These are phyloP conservation scores for Paxillus involutus DNA, from an alignment of 768 basidiomycete genomes.

Conservation along the genomic window DNA sequence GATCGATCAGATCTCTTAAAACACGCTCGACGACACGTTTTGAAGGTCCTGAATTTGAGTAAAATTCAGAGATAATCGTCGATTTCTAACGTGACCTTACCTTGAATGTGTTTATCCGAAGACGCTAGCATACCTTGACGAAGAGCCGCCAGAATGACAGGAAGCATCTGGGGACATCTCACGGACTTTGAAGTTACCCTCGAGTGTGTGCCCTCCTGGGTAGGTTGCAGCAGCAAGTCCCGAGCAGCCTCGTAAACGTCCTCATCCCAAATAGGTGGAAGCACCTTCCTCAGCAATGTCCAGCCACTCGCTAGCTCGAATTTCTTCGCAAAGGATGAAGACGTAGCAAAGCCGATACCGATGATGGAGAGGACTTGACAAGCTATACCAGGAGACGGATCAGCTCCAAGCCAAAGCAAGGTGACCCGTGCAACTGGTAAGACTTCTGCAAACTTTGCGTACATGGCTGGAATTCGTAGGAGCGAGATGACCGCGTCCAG, in stretches of 20 bases:
- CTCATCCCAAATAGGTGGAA: conserved; percentile 70
- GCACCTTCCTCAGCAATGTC: conserved; percentile 64
- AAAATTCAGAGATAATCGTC: background rate
- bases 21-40: conserved; percentile 31
- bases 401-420: conserved; percentile 76
- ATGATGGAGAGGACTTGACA: conserved; percentile 62
- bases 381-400: conserved; percentile 60
- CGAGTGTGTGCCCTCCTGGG: background rate
- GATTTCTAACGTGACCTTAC: background rate
- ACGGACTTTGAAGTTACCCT: conserved; percentile 31
- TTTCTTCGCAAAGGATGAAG: conserved; percentile 69
- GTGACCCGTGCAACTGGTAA: conserved; percentile 79
- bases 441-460: conserved; percentile 68
- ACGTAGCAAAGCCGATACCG: conserved; percentile 50
- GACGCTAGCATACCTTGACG: conserved; percentile 50
- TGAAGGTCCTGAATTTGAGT: conserved; percentile 20
- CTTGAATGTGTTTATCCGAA: conserved; percentile 18
- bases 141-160: conserved; percentile 69
- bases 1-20: conserved; percentile 65
- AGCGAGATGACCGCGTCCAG: conserved; percentile 64
- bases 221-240: conserved; percentile 64
- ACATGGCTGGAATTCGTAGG: conserved; percentile 53
- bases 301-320: conserved; percentile 88
- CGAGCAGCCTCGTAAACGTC: conserved; percentile 68
- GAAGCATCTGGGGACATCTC: conserved; percentile 66